Evolutionary conservation across 768 basidiomycete genomes (phyloP).

Genomic region (Lepiota brunneoincarnata): DNA sequence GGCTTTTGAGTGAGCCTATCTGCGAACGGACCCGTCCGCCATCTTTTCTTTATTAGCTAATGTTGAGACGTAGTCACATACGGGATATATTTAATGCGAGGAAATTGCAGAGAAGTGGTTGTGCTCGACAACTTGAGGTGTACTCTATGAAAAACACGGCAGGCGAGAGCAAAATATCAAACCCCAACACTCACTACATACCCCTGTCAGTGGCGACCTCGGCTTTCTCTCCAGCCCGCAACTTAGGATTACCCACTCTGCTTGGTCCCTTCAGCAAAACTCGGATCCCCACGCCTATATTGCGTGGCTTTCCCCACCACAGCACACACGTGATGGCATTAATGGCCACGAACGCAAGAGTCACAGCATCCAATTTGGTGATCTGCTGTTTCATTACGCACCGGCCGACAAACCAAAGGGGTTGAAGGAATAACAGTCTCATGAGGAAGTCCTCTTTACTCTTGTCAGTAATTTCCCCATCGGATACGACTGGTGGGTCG

Average conservation of each 20-base stretch:
- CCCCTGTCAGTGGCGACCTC: too few relatives aligned
- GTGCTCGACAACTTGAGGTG: too few relatives aligned
- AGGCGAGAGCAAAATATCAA: too few relatives aligned
- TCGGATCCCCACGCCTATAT: not conserved
- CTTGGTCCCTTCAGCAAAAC: not conserved
- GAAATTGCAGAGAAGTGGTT: too few relatives aligned
- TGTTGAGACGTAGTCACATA: too few relatives aligned
- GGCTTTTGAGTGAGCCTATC: not conserved
- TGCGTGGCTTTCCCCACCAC: conserved; percentile 16
- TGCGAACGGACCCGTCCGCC: not conserved
- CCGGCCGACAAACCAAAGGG: conserved; percentile 9
- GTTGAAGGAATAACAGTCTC: conserved; percentile 8
- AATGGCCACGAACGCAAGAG: conserved; percentile 4
- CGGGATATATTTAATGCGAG: too few relatives aligned
- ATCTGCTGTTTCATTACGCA: not conserved
- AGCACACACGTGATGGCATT: conserved; percentile 9
- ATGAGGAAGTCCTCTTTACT: conserved; percentile 14
- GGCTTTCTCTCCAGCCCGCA: too few relatives aligned
- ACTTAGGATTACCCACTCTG: too few relatives aligned
- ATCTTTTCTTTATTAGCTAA: too few relatives aligned
- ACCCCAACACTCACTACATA: too few relatives aligned
- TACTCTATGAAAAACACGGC: too few relatives aligned
- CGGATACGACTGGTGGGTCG: not conserved
- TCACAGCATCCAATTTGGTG: conserved; percentile 8
- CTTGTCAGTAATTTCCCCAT: conserved; percentile 4